A percentile compares a stretch with the other conserved stretches of the same genome.
These are phyloP conservation scores for Backusella tarrabulga DNA, from an alignment of 192 early-diverging fungal species.

Conservation along the genomic window DNA sequence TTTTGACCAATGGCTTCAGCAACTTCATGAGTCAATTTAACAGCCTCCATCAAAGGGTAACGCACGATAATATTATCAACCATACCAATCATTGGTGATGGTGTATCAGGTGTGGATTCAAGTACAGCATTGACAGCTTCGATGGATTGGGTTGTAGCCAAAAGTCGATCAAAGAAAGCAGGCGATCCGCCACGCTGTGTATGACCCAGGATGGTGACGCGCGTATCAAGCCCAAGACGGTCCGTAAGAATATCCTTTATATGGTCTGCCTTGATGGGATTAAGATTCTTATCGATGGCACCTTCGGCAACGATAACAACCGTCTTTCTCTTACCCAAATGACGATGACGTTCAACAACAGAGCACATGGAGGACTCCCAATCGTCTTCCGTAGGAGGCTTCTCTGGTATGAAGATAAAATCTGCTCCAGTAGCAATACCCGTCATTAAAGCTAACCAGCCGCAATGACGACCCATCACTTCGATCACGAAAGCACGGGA, in stretches of 20 bases:
- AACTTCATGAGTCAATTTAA: slow-evolving; percentile 85
- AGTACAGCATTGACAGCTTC: slow-evolving; percentile 94
- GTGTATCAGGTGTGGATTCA: slow-evolving; percentile 74
- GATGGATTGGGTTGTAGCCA: slow-evolving; percentile 92
- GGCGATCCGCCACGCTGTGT: slow-evolving; percentile 94
- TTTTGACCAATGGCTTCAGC: slow-evolving; percentile 77
- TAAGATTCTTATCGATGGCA: slow-evolving; percentile 85
- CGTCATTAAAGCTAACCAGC: slow-evolving; percentile 90
- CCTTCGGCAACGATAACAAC: slow-evolving; percentile 96
- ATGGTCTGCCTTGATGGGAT: slow-evolving; percentile 85
- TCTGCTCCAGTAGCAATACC: slow-evolving; percentile 90
- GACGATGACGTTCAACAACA: slow-evolving; percentile 53
- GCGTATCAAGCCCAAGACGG: slow-evolving; percentile 85
- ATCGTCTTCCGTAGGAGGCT: slow-evolving; percentile 80
- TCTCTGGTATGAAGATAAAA: slow-evolving; percentile 94
- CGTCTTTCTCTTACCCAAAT: slow-evolving; percentile 88
- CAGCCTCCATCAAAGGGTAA: slow-evolving; percentile 89
- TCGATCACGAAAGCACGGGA: slow-evolving; percentile 97
- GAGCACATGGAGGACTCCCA: slow-evolving; percentile 92
- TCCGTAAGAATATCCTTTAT: slow-evolving; percentile 80
- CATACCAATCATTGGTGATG: slow-evolving; percentile 93
- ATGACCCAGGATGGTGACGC: slow-evolving; percentile 93
- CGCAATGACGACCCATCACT: slow-evolving; percentile 98
- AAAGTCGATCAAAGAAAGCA: slow-evolving; percentile 85
- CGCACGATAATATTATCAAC: slow-evolving; percentile 84